Base-by-base conservation (phyloP, 2,329 filamentous ascomycete genomes). In the Beauveria asiatica region DNA sequence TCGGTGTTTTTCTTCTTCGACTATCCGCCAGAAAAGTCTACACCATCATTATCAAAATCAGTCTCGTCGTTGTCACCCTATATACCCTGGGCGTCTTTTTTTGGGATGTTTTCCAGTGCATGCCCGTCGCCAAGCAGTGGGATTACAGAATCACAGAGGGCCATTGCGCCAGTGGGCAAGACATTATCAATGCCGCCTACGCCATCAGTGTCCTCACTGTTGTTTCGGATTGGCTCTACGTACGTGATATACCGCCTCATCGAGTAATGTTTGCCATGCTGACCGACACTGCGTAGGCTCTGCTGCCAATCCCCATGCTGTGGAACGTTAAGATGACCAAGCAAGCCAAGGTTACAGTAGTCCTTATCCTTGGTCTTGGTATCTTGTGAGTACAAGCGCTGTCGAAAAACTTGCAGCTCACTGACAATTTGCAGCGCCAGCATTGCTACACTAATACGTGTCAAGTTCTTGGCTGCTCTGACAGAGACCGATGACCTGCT, bases 141-240 rank as follows among this genome's bases (percentile, higher is more conserved):
- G 79, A 81, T 62, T 79, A 77, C 63, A 76, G 76, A 19, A 76
- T 83, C 16, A 67, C 71, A 0, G 64, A 65, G 8, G 72, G 75
- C 2, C 68, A 67, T 23, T 82, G 80, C 62, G 78, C 78, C n/a
- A 70, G 70, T 9, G 68, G 72, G 7, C 67, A 74, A 23, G 71
- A 76, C 57, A 70, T 82, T 44, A 74, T 82, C 44, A 71, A 72
- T 27, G 79, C 78, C 2, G 79, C 79, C 4, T 82, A 81, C 64
- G 74, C 79, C 30, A 72, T 83, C 54, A 81, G 77, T 63, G 76
- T 76, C 59, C 76, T 82, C 76, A 80, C 73, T 13, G 76, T 82
- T 41, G 56, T 80, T 17, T 80, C 78, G n/a, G 80, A 83, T 66
- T 82, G 78, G 78, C 69, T 83, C 45, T 83, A 80, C 57, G 75